These are phyloP conservation scores for Nakazawaea peltata DNA, from an alignment of 805 yeast species.

Conservation along the genomic window DNA sequence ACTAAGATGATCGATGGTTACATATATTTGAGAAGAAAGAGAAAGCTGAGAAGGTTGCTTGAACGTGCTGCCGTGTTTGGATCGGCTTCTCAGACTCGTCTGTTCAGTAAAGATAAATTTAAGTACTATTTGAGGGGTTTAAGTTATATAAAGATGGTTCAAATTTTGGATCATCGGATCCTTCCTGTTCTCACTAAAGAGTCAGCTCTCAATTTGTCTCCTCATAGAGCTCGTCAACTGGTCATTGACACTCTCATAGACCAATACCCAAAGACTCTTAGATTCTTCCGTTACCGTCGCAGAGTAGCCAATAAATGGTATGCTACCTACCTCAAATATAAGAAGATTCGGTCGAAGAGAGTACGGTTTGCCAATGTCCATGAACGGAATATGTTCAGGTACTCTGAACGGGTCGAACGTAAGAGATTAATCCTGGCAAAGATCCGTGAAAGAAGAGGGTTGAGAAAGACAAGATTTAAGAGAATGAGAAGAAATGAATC, in stretches of 20 bases:
- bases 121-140: conserved; percentile 4
- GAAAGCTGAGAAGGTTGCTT: conserved; percentile 4
- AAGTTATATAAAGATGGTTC: conserved; percentile 7
- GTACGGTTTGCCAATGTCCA: neutral
- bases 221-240: neutral
- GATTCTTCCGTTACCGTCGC: conserved; percentile 4
- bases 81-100: neutral
- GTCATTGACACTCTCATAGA: neutral
- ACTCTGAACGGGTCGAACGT: neutral
- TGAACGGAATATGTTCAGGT: conserved; percentile 2
- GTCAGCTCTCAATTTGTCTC: no score
- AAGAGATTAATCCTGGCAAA: neutral
- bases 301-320: conserved; percentile 1
- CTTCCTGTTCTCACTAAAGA: no score
- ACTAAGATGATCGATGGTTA: conserved; percentile 18
- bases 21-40: conserved; percentile 6
- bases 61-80: neutral
- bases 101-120: neutral
- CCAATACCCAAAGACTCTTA: conserved; percentile 6
- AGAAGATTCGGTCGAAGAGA: neutral
- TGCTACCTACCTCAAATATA: neutral
- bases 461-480: neutral
- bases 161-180: conserved; percentile 2
- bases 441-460: neutral
- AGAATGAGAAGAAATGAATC: conserved; percentile 5